Conservation (phyloP, 2,329 filamentous ascomycete species). For the Lasiodiplodia theobromae region DNA sequence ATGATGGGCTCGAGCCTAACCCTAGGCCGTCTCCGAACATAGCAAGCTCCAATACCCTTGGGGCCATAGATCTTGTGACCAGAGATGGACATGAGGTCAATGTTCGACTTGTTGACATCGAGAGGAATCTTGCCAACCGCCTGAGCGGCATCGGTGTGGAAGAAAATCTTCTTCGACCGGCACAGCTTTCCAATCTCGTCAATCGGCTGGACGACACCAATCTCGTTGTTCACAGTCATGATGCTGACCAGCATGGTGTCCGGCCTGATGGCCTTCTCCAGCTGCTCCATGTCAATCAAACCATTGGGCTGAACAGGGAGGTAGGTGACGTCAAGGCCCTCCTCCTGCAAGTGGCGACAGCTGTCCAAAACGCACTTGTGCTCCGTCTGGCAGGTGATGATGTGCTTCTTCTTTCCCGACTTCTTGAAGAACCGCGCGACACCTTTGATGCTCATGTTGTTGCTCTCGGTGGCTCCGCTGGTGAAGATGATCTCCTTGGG, state of each 20-base stretch:
- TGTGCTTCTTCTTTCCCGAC: slow-evolving; percentile 95
- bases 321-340: slow-evolving; percentile 97
- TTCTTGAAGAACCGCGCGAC: slow-evolving; percentile 94
- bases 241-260: slow-evolving; percentile 94
- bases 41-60: slow-evolving; percentile 96
- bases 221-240: slow-evolving; percentile 99
- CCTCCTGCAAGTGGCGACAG: slow-evolving; percentile 94
- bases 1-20: slow-evolving; percentile 97
- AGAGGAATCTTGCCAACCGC: slow-evolving; percentile 98
- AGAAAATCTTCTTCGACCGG: slow-evolving; percentile 91
- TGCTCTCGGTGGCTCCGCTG: slow-evolving; percentile 96
- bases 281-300: slow-evolving; percentile 81
- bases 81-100: slow-evolving; percentile 98
- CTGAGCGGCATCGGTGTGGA: slow-evolving; percentile 96
- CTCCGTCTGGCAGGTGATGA: slow-evolving; percentile 96
- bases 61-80: slow-evolving; percentile 99
- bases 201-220: slow-evolving; percentile 97
- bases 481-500: slow-evolving; percentile 99
- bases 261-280: slow-evolving; percentile 87
- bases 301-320: slow-evolving; percentile 87
- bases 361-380: slow-evolving; percentile 99
- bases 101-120: slow-evolving; percentile 96
- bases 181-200: slow-evolving; percentile 93
- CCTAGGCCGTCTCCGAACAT: slow-evolving; percentile 87
- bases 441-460: slow-evolving; percentile 99